A percentile compares a stretch with the other conserved stretches of the same genome.
Evolutionary conservation across 2,329 filamentous ascomycete species (phyloP).

Genomic region (Cadophora sp.): DNA sequence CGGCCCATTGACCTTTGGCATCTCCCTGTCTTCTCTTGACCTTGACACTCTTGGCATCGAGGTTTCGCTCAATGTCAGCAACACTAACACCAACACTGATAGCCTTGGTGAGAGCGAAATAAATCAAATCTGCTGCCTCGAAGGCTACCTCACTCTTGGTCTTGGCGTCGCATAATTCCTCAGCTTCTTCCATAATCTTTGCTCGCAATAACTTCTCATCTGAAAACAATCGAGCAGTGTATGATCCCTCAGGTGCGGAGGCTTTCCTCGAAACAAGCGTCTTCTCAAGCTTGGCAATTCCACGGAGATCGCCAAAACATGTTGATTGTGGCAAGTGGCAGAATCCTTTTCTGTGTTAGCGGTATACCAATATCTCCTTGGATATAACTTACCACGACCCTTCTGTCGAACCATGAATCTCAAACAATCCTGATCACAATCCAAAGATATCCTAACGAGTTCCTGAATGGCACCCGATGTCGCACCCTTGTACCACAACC

Average conservation of each 20-base stretch:
- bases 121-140: constrained; percentile 93
- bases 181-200: constrained; percentile 98
- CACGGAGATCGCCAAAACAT: constrained; percentile 86
- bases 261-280: constrained; percentile 82
- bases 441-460: constrained; percentile 80
- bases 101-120: constrained; percentile 93
- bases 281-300: constrained; percentile 84
- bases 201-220: constrained; percentile 88
- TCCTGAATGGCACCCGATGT: constrained; percentile 95
- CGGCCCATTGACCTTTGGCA: constrained; percentile 91
- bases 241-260: constrained; percentile 87
- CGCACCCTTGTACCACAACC: constrained; percentile 95
- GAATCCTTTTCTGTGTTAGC: constrained; percentile 62
- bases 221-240: constrained; percentile 91
- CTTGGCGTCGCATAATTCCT: constrained; percentile 89
- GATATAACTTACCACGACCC: constrained; percentile 63
- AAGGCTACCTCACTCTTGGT: constrained; percentile 86
- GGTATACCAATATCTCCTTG: neutral
- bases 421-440: constrained; percentile 93
- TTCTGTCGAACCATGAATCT: constrained; percentile 90
- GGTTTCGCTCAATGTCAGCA: constrained; percentile 87
- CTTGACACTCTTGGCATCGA: constrained; percentile 95
- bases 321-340: constrained; percentile 92
- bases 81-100: constrained; percentile 83
- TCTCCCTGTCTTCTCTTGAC: constrained; percentile 93